Evolutionary conservation across 805 yeast genomes (phyloP), one percentile per base, ranked within the genome.

Genomic region (Ogataea degrootiae): DNA sequence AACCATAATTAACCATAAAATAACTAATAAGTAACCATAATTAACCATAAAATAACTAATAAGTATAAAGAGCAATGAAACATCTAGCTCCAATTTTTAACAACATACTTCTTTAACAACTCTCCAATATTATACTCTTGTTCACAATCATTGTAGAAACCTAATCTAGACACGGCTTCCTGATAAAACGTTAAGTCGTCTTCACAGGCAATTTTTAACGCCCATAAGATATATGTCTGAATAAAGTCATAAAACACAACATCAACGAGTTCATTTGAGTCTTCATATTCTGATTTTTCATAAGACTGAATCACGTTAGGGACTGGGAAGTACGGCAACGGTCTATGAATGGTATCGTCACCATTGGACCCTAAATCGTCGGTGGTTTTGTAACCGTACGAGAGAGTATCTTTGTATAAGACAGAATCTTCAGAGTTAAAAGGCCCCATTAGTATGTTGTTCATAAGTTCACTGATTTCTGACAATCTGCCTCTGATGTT

Each of bases 341-440:
- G 76, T 48, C 68, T 70, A 67, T 86, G 91, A 47, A 81, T 56
- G 36, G 89, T 75, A 70, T 87, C 98, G 62, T 94, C 99, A 21
- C 99, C 99, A 52, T 82, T 81, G 53, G 72, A 66, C 0, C 97
- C 99, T 56, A 76, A 74, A 59, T 92, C 98, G 61, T 94, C 99
- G 41, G 66, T 57, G 0, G 99, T 92, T 0, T 81, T 82, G 56
- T 85, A 87, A 0, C 99, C 99, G 50, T 78, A 79, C 1, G 80
- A 55, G 29, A 57, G 50, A 6, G 49, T 53, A 45, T 46, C 50
- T 38, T 35, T 17, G 15, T 19, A 12, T 16, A 31, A 17, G 3
- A 21, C 17, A 55, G 8, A 23, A n/a, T 40, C 39, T 22, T 35
- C 19, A 15, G 34, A 22, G 4, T 14, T n/a, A 5, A n/a, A 23